phyloP scores from a whole-genome alignment of 257 asterid species.

The Fraxinus pennsylvanica region DNA sequence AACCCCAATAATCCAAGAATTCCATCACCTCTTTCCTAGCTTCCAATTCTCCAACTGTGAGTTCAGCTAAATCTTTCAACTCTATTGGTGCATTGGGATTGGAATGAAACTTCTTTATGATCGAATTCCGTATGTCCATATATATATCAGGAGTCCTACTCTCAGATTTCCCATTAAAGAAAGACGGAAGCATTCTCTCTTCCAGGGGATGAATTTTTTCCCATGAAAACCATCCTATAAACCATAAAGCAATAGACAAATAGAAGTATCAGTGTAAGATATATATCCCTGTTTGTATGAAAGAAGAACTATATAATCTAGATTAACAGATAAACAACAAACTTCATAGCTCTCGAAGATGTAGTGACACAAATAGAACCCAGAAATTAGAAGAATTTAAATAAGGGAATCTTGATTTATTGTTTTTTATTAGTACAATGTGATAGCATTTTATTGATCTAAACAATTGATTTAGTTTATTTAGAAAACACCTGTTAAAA shows the following conservation, averaged over 20 bases:
- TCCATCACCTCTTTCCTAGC: conserved; percentile 93
- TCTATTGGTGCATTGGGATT: conserved; percentile 62
- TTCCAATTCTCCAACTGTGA: conserved; percentile 71
- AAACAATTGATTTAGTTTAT: neutral
- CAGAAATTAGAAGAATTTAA: neutral
- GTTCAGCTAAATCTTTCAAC: conserved; percentile 72
- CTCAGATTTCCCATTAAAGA: conserved; percentile 80
- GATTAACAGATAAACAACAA: neutral
- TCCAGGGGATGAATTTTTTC: conserved; percentile 76
- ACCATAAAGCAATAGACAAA: conserved; percentile 19
- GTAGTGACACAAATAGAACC: neutral
- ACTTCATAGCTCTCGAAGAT: neutral
- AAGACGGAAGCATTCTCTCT: conserved; percentile 73
- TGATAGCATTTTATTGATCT: neutral
- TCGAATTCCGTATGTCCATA: conserved; percentile 83
- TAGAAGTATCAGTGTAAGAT: conserved; percentile 13
- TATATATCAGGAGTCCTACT: conserved; percentile 74
- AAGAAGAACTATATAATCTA: neutral
- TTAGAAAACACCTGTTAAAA: neutral
- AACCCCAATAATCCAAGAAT: conserved; percentile 96
- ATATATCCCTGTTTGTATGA: neutral
- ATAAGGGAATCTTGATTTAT: neutral
- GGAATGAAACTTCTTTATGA: conserved; percentile 74
- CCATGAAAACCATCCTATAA: conserved; percentile 98
- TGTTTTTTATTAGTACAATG: neutral